phyloP scores from a whole-genome alignment of 768 basidiomycete genomes.

The Psilocybe subaeruginosa region DNA sequence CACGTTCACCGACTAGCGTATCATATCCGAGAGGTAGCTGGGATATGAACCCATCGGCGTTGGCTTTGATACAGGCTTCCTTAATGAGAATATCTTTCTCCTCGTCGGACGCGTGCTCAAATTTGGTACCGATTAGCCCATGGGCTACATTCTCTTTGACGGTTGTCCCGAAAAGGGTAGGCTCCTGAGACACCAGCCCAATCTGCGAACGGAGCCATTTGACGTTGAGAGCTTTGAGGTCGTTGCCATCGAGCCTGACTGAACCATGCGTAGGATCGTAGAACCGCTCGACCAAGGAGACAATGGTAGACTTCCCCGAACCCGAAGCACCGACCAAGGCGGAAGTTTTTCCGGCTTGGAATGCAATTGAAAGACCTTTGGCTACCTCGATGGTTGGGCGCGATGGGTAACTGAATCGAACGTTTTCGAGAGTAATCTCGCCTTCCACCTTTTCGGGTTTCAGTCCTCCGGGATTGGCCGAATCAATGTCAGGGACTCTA shows the following conservation, averaged over 20 bases:
- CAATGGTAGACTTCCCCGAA: conserved; percentile 75
- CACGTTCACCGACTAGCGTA: conserved; percentile 85
- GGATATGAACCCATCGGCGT: conserved; percentile 81
- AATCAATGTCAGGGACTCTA: conserved; percentile 84
- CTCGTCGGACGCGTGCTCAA: conserved; percentile 68
- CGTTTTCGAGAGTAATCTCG: conserved; percentile 62
- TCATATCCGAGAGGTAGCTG: conserved; percentile 82
- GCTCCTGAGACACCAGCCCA: conserved; percentile 87
- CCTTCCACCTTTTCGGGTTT: conserved; percentile 69
- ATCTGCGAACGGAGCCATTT: conserved; percentile 87
- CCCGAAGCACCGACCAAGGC: conserved; percentile 81
- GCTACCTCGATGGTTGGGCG: conserved; percentile 76
- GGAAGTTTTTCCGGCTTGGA: conserved; percentile 65
- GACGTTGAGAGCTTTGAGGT: conserved; percentile 74
- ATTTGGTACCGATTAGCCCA: conserved; percentile 73
- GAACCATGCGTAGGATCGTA: conserved; percentile 77
- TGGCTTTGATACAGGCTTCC: conserved; percentile 84
- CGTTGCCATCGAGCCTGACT: conserved; percentile 74
- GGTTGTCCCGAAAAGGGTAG: conserved; percentile 79
- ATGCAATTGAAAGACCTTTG: conserved; percentile 35
- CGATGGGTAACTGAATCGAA: conserved; percentile 85
- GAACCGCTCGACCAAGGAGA: conserved; percentile 82
- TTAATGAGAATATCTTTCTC: conserved; percentile 76
- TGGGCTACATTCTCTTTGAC: conserved; percentile 82
- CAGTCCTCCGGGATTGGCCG: conserved; percentile 61